These are phyloP conservation scores for Ophiostoma sp. DNA, from an alignment of 2,329 filamentous ascomycete genomes.

Conservation along the genomic window DNA sequence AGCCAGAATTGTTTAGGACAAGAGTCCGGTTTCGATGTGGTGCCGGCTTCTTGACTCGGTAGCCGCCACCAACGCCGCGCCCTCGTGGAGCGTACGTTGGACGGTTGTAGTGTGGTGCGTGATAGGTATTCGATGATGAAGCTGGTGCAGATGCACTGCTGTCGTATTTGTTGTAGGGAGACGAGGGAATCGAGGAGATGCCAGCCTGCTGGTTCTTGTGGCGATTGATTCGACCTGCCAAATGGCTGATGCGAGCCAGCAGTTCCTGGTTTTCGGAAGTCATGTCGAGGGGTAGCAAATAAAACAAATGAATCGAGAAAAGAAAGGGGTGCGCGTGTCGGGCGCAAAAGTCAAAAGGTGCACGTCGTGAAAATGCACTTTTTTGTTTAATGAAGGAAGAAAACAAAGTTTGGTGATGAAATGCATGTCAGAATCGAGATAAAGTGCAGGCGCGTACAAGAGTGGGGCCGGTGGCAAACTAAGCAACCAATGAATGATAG, in stretches of 20 bases:
- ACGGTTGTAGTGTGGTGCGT: slow-evolving; percentile 12
- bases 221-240: slow-evolving; percentile 71
- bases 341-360: neutral
- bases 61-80: slow-evolving; percentile 33
- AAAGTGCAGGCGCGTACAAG: neutral
- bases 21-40: slow-evolving; percentile 56
- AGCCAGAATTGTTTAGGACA: slow-evolving; percentile 56
- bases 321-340: neutral
- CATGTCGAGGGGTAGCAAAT: slow-evolving; percentile 34
- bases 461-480: neutral
- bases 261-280: slow-evolving; percentile 54
- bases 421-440: slow-evolving; percentile 6
- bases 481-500: neutral
- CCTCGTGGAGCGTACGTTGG: slow-evolving; percentile 37
- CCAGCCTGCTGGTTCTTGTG: slow-evolving; percentile 66
- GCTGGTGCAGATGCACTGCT: slow-evolving; percentile 28
- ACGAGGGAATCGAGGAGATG: slow-evolving; percentile 33
- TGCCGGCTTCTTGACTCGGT: slow-evolving; percentile 41
- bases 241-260: slow-evolving; percentile 53
- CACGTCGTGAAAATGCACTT: neutral
- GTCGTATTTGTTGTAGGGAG: slow-evolving; percentile 28
- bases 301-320: neutral
- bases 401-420: neutral
- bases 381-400: neutral
- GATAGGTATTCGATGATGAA: neutral